These are phyloP conservation scores for Allium sativum DNA, from an alignment of 106 monocot species.

Conservation along the genomic window DNA sequence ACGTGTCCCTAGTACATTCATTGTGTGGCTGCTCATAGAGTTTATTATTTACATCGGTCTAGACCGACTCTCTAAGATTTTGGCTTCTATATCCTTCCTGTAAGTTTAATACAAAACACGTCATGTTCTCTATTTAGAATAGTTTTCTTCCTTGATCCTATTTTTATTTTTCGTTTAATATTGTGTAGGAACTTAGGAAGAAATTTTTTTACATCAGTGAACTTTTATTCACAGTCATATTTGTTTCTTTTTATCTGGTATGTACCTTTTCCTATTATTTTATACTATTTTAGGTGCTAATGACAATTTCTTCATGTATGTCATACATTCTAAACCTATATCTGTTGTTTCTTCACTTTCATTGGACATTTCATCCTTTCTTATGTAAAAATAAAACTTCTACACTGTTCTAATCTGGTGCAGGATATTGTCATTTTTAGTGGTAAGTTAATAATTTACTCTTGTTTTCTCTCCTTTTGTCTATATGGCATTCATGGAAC, in stretches of 20 bases:
- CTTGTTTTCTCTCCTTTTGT: not conserved
- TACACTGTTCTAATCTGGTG: constrained; percentile 76
- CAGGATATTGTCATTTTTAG: constrained; percentile 72
- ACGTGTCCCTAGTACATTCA: constrained; percentile 51
- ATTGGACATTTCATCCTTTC: constrained; percentile 86
- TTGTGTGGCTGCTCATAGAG: constrained; percentile 61
- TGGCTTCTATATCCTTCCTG: constrained; percentile 62
- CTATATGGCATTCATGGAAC: not conserved
- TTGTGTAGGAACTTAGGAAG: constrained; percentile 38
- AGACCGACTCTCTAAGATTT: constrained; percentile 65
- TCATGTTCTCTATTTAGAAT: not conserved
- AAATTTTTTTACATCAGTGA: constrained; percentile 40
- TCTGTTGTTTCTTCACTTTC: not conserved
- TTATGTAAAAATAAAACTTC: constrained; percentile 59
- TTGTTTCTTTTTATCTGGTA: constrained; percentile 44
- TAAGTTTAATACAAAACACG: constrained; percentile 5
- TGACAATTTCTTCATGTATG: no score
- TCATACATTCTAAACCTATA: no score
- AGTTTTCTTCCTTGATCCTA: constrained; percentile 11
- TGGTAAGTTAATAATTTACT: constrained; percentile 38
- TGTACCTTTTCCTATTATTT: not conserved
- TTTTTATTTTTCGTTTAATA: constrained; percentile 45
- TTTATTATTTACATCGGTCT: constrained; percentile 68
- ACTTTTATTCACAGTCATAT: constrained; percentile 33
- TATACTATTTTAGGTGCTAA: no score